Evolutionary conservation across 225 moss, liverwort and hornwort species (phyloP).

Genomic region (Pseudoscleropodium purum): DNA sequence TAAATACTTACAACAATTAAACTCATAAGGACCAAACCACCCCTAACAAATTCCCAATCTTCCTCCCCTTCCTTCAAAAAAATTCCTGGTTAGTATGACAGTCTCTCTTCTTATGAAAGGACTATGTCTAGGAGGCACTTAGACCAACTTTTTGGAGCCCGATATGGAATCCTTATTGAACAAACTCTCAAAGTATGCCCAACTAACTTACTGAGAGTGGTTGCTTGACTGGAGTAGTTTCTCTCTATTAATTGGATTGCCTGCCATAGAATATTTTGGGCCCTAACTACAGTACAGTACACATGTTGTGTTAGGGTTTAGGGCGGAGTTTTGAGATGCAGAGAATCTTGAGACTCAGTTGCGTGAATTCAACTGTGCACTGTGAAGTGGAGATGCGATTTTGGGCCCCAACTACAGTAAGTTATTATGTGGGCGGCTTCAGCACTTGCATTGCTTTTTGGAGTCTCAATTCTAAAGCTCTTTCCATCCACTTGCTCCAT

Average conservation of each 20-base stretch:
- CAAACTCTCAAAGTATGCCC: neutral
- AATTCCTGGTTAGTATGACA: neutral
- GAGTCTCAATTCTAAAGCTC: neutral
- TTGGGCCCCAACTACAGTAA: neutral
- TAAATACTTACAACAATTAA: neutral
- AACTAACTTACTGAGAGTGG: neutral
- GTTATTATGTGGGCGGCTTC: too few species aligned
- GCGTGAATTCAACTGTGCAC: neutral
- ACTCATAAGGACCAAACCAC: neutral
- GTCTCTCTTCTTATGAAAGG: neutral
- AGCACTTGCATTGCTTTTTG: neutral
- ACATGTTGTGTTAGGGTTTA: neutral
- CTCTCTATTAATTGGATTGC: neutral
- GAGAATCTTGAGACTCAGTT: neutral
- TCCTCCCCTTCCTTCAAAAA: neutral
- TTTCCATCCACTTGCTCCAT: neutral
- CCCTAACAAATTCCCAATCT: neutral
- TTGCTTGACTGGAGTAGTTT: neutral
- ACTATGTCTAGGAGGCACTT: neutral
- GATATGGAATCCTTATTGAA: neutral
- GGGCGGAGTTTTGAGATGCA: neutral
- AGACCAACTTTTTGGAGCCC: fast-evolving
- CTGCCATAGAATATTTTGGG: neutral
- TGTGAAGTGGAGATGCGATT: neutral
- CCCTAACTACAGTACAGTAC: neutral